Percentiles rank a stretch among this genome's conserved stretches.
These are phyloP conservation scores for Globisporangium canariense DNA, from an alignment of 352 stramenopile genomes.

Conservation along the genomic window DNA sequence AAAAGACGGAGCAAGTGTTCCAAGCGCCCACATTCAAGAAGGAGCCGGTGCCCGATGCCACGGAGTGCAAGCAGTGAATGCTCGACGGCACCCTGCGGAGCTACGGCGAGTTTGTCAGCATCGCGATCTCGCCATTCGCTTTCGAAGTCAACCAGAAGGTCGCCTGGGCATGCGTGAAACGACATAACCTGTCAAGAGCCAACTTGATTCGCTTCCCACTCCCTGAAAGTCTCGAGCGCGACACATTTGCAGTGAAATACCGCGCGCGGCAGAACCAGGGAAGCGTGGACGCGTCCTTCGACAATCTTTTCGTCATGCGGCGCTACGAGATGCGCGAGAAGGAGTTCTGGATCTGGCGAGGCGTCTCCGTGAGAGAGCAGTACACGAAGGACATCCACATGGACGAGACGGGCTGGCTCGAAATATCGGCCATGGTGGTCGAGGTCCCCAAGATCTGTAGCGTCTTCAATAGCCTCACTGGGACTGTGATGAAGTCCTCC, in stretches of 20 bases:
- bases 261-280: neutral
- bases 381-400: neutral
- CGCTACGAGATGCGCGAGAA: neutral
- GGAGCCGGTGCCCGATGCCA: neutral
- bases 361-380: neutral
- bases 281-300: neutral
- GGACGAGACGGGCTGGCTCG: neutral
- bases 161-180: neutral
- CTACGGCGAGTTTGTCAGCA: neutral
- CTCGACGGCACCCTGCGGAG: neutral
- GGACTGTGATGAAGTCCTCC: neutral
- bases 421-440: neutral
- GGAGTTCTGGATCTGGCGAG: neutral
- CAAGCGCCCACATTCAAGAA: neutral
- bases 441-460: neutral
- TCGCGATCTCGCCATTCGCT: neutral
- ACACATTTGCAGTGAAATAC: constrained; percentile 1
- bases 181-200: neutral
- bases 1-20: neutral
- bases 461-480: neutral
- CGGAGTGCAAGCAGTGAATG: neutral
- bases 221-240: neutral
- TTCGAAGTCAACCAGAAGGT: neutral
- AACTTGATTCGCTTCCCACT: neutral
- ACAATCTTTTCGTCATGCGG: neutral